Evolutionary conservation across 306 rosid genomes (phyloP).

Genomic region (Hippophae tibetana): DNA sequence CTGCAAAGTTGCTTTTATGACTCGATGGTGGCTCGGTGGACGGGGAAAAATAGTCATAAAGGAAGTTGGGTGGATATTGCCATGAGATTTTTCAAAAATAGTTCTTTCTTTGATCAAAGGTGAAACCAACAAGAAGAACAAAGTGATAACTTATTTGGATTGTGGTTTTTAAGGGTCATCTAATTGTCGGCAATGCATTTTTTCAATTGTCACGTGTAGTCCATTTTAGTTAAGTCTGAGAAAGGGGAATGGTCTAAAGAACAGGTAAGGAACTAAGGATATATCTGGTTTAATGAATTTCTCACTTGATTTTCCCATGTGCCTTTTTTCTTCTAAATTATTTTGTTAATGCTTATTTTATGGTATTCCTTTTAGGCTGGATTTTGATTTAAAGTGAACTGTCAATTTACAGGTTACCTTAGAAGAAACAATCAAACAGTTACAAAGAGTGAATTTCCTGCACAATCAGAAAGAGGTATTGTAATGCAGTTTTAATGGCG

Average conservation of each 20-base stretch:
- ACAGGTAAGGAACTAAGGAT: conserved; percentile 15
- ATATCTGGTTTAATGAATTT: not conserved
- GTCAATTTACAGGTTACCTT: conserved; percentile 24
- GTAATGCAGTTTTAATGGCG: not conserved
- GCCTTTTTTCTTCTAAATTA: not conserved
- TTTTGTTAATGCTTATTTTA: conserved; percentile 2
- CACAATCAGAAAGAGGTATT: conserved; percentile 33
- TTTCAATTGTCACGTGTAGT: conserved; percentile 11
- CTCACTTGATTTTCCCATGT: conserved; percentile 1
- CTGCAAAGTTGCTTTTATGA: no score
- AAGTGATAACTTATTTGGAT: not conserved
- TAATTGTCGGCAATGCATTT: not conserved
- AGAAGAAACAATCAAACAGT: conserved; percentile 26
- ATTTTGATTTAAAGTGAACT: conserved; percentile 10
- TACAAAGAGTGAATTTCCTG: conserved; percentile 25
- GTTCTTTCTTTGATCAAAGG: no score
- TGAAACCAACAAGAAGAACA: not conserved
- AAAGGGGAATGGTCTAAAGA: conserved; percentile 12
- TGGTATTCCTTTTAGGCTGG: not conserved
- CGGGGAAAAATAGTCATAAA: no score
- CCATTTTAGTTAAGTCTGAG: conserved; percentile 18
- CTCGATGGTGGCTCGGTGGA: no score
- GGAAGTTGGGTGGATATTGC: no score
- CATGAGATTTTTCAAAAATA: no score
- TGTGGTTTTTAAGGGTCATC: no score